Conservation (phyloP, 2,329 filamentous ascomycete genomes). For the Myriosclerotinia curreyana region DNA sequence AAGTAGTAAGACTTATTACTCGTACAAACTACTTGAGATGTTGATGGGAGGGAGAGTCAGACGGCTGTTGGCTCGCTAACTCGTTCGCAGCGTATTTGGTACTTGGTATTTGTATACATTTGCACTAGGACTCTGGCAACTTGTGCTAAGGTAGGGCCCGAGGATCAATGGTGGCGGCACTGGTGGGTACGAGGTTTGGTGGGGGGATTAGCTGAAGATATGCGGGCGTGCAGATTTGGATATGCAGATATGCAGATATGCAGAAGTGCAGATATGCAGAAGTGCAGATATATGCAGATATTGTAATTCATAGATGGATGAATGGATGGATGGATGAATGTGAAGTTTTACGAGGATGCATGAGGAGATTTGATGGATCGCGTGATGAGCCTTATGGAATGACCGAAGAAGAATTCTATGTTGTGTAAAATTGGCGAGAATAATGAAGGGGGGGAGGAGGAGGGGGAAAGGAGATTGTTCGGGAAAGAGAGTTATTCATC, state of each 20-base stretch:
- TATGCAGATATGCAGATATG: background rate
- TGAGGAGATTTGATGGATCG: background rate
- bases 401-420: conserved; percentile 11
- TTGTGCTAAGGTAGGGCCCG: too few relatives aligned
- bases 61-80: too few relatives aligned
- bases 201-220: background rate
- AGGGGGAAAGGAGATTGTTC: too few relatives aligned
- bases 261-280: background rate
- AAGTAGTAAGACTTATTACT: too few relatives aligned
- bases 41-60: too few relatives aligned
- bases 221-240: background rate
- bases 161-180: too few relatives aligned
- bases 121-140: background rate
- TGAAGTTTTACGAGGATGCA: background rate
- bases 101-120: too few relatives aligned
- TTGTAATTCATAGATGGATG: background rate
- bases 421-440: conserved; percentile 5
- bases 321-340: background rate
- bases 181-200: conserved; percentile 4
- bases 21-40: too few relatives aligned
- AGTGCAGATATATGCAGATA: background rate
- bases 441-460: background rate
- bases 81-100: too few relatives aligned
- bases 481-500: too few relatives aligned
- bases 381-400: conserved; percentile 8